These are phyloP conservation scores for Lagenidium giganteum DNA, from an alignment of 352 stramenopile species.

Conservation along the genomic window DNA sequence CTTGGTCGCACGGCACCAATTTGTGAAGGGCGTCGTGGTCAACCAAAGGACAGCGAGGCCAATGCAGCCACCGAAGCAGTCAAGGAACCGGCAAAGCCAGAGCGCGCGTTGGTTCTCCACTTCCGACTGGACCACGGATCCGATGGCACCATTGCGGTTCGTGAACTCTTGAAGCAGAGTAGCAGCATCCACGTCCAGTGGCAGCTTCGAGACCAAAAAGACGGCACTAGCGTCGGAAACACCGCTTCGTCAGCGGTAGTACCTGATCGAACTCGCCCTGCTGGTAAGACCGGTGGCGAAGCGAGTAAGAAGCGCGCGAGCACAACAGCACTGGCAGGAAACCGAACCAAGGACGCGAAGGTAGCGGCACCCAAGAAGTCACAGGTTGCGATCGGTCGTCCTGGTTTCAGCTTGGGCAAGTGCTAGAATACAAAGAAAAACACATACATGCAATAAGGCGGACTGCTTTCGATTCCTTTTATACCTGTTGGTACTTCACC, in stretches of 20 bases:
- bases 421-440: conserved; percentile 25
- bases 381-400: conserved; percentile 72
- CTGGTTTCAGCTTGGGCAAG: conserved; percentile 74
- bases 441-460: background rate
- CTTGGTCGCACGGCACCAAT: conserved; percentile 7
- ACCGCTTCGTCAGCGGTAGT: background rate
- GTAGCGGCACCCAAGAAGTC: conserved; percentile 68
- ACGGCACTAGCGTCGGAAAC: background rate
- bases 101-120: conserved; percentile 26
- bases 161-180: conserved; percentile 92
- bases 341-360: conserved; percentile 26
- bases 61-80: background rate
- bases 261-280: background rate
- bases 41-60: background rate
- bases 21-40: background rate
- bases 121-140: conserved; percentile 59
- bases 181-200: conserved; percentile 76
- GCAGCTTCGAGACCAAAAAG: conserved; percentile 29
- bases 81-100: conserved; percentile 5
- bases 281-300: background rate
- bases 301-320: conserved; percentile 27
- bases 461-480: no score
- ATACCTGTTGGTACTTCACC: no score
- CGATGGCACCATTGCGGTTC: conserved; percentile 92
- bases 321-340: conserved; percentile 8